A percentile compares a stretch with the other conserved stretches of the same genome.
phyloP scores from a whole-genome alignment of 768 basidiomycete species.

The Phlegmacium glaucopus region DNA sequence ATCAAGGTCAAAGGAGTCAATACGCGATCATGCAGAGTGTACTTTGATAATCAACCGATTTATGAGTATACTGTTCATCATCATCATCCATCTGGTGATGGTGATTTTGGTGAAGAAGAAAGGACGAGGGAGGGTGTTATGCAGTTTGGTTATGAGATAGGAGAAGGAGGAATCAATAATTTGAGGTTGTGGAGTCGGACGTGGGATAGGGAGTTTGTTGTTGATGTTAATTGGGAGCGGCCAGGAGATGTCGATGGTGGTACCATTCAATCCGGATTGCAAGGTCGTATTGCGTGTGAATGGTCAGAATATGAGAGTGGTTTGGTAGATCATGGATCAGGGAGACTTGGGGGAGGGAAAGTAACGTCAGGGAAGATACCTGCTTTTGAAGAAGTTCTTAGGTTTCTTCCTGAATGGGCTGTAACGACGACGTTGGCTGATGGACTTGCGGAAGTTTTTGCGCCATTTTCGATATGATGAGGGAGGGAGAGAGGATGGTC shows the following conservation, averaged over 20 bases:
- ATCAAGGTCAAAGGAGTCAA: slow-evolving; percentile 50
- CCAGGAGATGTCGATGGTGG: slow-evolving; percentile 7
- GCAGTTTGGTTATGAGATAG: slow-evolving; percentile 39
- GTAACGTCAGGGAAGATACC: slow-evolving; percentile 43
- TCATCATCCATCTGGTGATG: background rate
- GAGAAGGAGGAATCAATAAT: slow-evolving; percentile 21
- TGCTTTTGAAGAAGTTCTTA: slow-evolving; percentile 61
- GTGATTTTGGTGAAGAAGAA: no score
- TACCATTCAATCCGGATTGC: background rate
- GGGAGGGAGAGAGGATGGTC: no score
- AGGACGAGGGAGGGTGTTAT: no score
- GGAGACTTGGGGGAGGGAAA: slow-evolving; percentile 19
- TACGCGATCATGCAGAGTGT: slow-evolving; percentile 57
- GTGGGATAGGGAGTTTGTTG: slow-evolving; percentile 51
- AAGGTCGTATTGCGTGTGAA: slow-evolving; percentile 51
- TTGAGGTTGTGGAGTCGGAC: slow-evolving; percentile 55
- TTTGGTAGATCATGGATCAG: slow-evolving; percentile 39
- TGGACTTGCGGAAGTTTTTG: slow-evolving; percentile 54
- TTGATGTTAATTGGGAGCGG: slow-evolving; percentile 44
- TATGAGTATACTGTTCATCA: slow-evolving; percentile 23
- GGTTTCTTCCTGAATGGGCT: slow-evolving; percentile 63
- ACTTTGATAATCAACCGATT: slow-evolving; percentile 41
- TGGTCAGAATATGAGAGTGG: slow-evolving; percentile 63
- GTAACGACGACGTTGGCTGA: slow-evolving; percentile 48
- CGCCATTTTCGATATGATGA: slow-evolving; percentile 25